phyloP scores from a whole-genome alignment of 1,284 basidiomycete species.

The Trichosporon sp. region DNA sequence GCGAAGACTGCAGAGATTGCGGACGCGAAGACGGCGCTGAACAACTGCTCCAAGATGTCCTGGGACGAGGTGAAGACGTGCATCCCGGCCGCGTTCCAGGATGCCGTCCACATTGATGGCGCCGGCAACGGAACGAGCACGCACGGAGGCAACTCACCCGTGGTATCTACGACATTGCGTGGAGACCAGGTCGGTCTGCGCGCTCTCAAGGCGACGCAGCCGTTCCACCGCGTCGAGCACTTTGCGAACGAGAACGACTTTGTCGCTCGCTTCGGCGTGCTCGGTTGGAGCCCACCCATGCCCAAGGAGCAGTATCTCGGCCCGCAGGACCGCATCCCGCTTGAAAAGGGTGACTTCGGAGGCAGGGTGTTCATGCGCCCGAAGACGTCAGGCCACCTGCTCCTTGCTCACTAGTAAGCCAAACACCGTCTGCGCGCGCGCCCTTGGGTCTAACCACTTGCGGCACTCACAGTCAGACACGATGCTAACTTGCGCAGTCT shows the following conservation, averaged over 20 bases:
- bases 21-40: not conserved
- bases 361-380: constrained; percentile 42
- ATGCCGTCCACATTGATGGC: constrained; percentile 4
- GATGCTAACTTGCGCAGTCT: constrained; percentile 31
- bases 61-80: constrained; percentile 15
- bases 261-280: constrained; percentile 41
- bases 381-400: constrained; percentile 39
- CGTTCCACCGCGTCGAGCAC: constrained; percentile 43
- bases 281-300: constrained; percentile 17
- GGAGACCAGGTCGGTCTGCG: not conserved
- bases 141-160: not conserved
- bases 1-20: constrained; percentile 6
- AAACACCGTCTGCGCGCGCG: too few relatives aligned
- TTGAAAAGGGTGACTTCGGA: constrained; percentile 37
- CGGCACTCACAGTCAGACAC: not conserved
- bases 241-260: constrained; percentile 47
- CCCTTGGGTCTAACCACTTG: too few relatives aligned
- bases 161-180: not conserved
- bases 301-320: constrained; percentile 9
- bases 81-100: constrained; percentile 12
- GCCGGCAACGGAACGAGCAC: constrained; percentile 3
- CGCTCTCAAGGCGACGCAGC: constrained; percentile 26
- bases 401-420: constrained; percentile 42
- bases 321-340: constrained; percentile 24
- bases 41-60: constrained; percentile 12